These are phyloP conservation scores for Chlamydomonas schloesseri DNA, from an alignment of 139 green algal species.

Conservation along the genomic window DNA sequence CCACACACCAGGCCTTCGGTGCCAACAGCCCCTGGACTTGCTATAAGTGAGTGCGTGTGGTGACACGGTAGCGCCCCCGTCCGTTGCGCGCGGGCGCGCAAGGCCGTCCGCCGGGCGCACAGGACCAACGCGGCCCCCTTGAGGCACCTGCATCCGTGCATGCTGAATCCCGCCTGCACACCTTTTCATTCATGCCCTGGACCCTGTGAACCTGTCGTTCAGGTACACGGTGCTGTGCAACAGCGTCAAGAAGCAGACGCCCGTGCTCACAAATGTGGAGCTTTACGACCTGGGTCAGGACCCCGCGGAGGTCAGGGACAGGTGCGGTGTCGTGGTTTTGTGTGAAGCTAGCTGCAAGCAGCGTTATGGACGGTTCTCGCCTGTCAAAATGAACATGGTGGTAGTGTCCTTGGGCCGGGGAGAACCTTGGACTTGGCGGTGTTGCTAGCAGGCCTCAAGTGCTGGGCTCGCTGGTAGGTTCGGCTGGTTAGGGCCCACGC, in stretches of 20 bases:
- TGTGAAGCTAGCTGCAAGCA: no score
- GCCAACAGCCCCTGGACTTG: neutral
- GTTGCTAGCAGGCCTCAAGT: neutral
- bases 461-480: no score
- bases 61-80: neutral
- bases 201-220: no score
- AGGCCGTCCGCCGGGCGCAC: neutral
- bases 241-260: neutral
- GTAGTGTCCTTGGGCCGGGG: neutral
- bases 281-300: constrained; percentile 16
- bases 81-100: neutral
- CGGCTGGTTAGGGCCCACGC: no score
- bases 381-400: neutral
- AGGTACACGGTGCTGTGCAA: constrained; percentile 34
- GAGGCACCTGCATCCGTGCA: no score
- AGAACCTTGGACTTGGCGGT: neutral
- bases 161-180: no score
- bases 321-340: no score
- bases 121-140: no score
- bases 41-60: constrained; percentile 6
- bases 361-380: neutral
- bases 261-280: neutral
- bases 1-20: neutral
- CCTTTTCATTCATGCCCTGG: no score
- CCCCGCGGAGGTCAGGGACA: constrained; percentile 10